Percentiles rank a stretch among this genome's conserved stretches.
Conservation (phyloP, 2,329 filamentous ascomycete genomes). For the Talaromyces marneffei region DNA sequence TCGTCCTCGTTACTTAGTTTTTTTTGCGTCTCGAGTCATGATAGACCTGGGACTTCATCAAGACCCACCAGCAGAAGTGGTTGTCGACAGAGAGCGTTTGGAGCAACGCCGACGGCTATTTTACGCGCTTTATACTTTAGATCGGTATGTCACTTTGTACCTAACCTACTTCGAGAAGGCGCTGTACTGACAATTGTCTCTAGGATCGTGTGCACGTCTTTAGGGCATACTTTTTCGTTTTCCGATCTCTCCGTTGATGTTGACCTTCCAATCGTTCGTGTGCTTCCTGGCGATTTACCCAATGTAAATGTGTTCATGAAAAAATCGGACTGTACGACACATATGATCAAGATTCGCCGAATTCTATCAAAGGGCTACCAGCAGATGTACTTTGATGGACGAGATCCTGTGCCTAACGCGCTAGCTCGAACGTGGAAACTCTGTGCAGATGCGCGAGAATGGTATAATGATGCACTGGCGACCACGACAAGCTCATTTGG, state of each 20-base stretch:
- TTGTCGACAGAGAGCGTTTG: conserved; percentile 62
- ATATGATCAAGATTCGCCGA: conserved; percentile 76
- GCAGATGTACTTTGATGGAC: conserved; percentile 73
- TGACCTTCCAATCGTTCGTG: conserved; percentile 41
- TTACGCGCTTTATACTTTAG: conserved; percentile 83
- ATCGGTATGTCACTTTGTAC: conserved; percentile 54
- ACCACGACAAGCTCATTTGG: conserved; percentile 60
- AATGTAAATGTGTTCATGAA: conserved; percentile 46
- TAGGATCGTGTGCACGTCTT: conserved; percentile 81
- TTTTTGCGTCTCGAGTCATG: conserved; percentile 79
- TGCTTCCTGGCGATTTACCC: conserved; percentile 40
- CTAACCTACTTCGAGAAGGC: not conserved
- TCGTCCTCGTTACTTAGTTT: conserved; percentile 89
- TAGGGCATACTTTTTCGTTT: conserved; percentile 88
- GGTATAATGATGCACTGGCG: conserved; percentile 70
- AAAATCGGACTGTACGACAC: conserved; percentile 63
- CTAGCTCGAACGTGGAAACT: conserved; percentile 42
- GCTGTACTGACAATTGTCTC: conserved; percentile 20
- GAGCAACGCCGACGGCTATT: conserved; percentile 79
- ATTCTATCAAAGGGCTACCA: conserved; percentile 89
- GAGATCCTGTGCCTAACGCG: conserved; percentile 61
- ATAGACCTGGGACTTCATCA: conserved; percentile 91
- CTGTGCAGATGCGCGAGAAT: conserved; percentile 59
- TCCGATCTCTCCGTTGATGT: conserved; percentile 84
- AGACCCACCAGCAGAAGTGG: conserved; percentile 68